These are phyloP conservation scores for Macadamia tetraphylla DNA, from an alignment of 164 flowering plant species.

Conservation along the genomic window DNA sequence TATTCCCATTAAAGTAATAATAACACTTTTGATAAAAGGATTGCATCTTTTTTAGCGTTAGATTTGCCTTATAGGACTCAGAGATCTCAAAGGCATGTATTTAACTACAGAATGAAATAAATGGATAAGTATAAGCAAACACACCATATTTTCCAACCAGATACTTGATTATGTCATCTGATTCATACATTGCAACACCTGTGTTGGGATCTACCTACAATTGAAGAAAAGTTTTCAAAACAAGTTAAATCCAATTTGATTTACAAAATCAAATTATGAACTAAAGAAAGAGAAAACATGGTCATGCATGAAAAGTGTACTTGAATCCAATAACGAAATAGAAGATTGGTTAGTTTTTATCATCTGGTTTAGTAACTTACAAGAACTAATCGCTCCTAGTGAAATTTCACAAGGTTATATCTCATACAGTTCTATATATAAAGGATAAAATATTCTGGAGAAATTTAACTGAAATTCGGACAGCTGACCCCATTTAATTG, in stretches of 20 bases:
- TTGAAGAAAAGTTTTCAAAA: constrained; percentile 6
- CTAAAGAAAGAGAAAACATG: neutral
- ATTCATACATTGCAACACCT: constrained; percentile 94
- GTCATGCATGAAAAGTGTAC: neutral
- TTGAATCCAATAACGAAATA: neutral
- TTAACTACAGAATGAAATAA: neutral
- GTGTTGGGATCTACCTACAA: constrained; percentile 97
- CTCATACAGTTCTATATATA: neutral
- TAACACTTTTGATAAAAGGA: too few relatives aligned
- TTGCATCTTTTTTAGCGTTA: too few relatives aligned
- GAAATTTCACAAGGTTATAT: neutral
- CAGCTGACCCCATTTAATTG: too few relatives aligned
- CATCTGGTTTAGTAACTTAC: neutral
- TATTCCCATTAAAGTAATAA: too few relatives aligned
- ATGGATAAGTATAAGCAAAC: neutral
- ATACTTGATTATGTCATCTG: constrained; percentile 92
- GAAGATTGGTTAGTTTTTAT: neutral
- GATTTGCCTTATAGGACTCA: too few relatives aligned
- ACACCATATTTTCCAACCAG: constrained; percentile 82
- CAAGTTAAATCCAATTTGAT: neutral
- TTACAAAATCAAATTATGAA: neutral
- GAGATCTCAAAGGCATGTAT: too few relatives aligned
- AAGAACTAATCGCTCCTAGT: neutral
- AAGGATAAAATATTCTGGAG: neutral
- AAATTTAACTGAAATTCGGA: too few relatives aligned